Base-by-base conservation (phyloP, 2,329 filamentous ascomycete species). In the Alternaria infectoria region DNA sequence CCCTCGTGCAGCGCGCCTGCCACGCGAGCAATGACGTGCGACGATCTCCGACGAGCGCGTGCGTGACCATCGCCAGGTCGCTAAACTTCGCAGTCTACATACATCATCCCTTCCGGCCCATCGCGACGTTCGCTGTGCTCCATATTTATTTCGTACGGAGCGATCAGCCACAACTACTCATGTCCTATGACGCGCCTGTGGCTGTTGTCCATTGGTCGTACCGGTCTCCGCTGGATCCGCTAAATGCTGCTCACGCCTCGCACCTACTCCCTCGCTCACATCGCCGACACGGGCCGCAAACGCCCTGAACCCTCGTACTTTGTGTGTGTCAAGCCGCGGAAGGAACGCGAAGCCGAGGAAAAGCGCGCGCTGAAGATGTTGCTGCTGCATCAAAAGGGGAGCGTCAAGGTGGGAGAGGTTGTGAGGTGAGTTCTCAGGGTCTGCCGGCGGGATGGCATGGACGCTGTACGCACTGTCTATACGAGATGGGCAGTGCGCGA, bases 361-460 rank as follows among this genome's bases (percentile, higher is more conserved):
- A 66, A 68, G 62, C 76, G 74, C 61, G 77, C 77, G 50, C 65
- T 71, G 55, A 79, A 68, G 56, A 98, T 98, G 96, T 86, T 98
- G 69, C 89, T 98, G 77, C 84, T 97, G 65, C 92, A 97, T 81
- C 96, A 98, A 82, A 86, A 91, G 68, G 96, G 96, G 76, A 93
- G 88, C 82, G 91, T 98, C 79, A 97, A 95, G 81, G 92, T 98
- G 69, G 96, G 96, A 78, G 94, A 98, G 83, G 91, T 97, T 43
- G 89, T 97, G 67, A 91, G 96, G 83, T 62, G 19, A 59, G 60
- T 62, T 97, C 46, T 60, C 40, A 47, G 32, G 32, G 47, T 28
- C 26, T 43, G 50, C 36, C 25, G 43, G 44, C 49, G 43, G 26
- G 26, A 59, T 44, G 19, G 17, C 47, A 58, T 52, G 47, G 47